Conservation (phyloP, 345 rosid species). For the Combretum micranthum region DNA sequence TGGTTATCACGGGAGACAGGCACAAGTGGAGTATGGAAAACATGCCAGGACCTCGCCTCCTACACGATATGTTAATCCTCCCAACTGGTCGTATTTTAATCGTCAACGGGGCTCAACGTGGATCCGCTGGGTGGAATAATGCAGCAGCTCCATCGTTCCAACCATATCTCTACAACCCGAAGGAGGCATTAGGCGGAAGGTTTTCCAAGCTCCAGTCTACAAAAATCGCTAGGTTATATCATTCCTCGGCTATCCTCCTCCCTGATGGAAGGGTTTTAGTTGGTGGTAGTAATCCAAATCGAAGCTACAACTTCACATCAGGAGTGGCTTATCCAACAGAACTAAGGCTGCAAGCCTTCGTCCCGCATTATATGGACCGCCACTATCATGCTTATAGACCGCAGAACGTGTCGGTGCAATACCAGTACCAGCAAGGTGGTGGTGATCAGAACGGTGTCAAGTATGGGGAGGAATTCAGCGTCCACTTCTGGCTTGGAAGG, state of each 20-base stretch:
- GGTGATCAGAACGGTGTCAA: conserved; percentile 9
- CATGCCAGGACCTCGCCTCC: conserved; percentile 50
- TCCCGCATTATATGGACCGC: conserved; percentile 33
- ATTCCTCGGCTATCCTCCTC: conserved; percentile 43
- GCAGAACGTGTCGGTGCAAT: conserved; percentile 12
- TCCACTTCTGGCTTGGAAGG: conserved; percentile 21
- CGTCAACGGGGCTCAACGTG: conserved; percentile 47
- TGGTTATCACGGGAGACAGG: conserved; percentile 24
- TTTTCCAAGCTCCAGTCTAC: conserved; percentile 30
- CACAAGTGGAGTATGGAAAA: conserved; percentile 43
- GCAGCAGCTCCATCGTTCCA: conserved; percentile 19
- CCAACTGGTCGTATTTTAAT: conserved; percentile 45
- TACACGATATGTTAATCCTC: conserved; percentile 47
- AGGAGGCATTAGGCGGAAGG: conserved; percentile 17
- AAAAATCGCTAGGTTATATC: conserved; percentile 44
- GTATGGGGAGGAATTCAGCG: conserved; percentile 14
- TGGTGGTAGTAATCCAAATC: conserved; percentile 53
- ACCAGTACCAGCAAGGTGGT: too few species aligned
- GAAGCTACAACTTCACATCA: conserved; percentile 25
- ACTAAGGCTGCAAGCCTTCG: conserved; percentile 41
- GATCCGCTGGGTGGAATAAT: conserved; percentile 26
- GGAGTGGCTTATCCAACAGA: conserved; percentile 40
- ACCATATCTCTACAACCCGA: conserved; percentile 30
- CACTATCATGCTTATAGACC: conserved; percentile 31
- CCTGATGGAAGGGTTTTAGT: conserved; percentile 47